These are phyloP conservation scores for Rosa lucieae DNA, from an alignment of 306 rosid species.

Conservation along the genomic window DNA sequence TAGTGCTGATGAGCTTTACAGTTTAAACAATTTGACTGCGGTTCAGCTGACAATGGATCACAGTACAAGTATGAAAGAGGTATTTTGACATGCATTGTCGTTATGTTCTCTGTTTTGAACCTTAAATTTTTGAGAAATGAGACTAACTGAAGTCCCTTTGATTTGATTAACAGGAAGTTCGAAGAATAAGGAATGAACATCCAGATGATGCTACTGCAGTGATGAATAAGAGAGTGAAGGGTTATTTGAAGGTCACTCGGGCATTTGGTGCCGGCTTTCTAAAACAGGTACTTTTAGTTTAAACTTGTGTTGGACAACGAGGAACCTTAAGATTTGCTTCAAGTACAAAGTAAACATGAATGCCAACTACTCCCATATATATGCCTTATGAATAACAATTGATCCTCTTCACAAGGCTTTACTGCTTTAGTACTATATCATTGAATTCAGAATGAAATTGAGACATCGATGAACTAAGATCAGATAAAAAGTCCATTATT, in stretches of 20 bases:
- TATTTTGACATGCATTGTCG: constrained; percentile 11
- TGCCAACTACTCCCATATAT: neutral
- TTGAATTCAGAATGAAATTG: neutral
- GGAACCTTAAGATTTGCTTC: neutral
- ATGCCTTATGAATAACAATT: neutral
- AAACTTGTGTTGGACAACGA: neutral
- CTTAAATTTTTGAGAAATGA: neutral
- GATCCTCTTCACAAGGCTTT: neutral
- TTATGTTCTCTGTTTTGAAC: neutral
- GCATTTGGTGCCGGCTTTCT: constrained; percentile 92
- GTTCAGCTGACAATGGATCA: constrained; percentile 79
- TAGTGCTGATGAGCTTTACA: constrained; percentile 27
- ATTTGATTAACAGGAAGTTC: constrained; percentile 54
- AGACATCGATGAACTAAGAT: neutral
- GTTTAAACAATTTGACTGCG: constrained; percentile 24
- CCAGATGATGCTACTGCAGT: constrained; percentile 66
- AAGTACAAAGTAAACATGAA: neutral
- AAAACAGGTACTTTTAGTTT: constrained; percentile 54
- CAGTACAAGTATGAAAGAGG: constrained; percentile 63
- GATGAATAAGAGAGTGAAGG: constrained; percentile 66
- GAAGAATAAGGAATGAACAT: constrained; percentile 67
- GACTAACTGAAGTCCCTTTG: neutral
- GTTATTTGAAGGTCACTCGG: constrained; percentile 78
- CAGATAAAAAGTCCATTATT: neutral
- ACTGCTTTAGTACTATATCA: neutral